Base-by-base conservation (phyloP, 805 yeast genomes). In the Groenewaldozyma salmanticensis region DNA sequence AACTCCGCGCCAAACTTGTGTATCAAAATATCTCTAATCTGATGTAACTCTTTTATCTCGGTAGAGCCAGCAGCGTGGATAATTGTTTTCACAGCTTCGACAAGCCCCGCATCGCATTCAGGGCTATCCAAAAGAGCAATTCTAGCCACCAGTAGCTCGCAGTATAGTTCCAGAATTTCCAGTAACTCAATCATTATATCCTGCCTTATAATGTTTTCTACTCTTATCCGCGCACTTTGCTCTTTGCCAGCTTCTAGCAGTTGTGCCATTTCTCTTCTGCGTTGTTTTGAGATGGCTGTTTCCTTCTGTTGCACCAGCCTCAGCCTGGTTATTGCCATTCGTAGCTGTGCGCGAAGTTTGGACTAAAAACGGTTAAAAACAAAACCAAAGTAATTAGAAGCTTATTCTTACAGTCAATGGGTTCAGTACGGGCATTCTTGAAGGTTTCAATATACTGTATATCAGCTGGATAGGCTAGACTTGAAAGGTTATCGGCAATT, bases 131-230 rank as follows among this genome's bases (percentile, higher is more conserved):
- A 55, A 18, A 84, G 65, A 13, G 78, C 71, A 9, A 81, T 72
- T 43, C 96, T 67, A 0, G 95, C 95, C 37, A 81, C 68, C 17
- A 84, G 58, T 3, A 86, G 64, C 59, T 87, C 95, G 54, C 95
- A 80, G 57, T 84, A 84, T 16, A 87, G 64, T 59, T 87, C 95
- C 36, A 86, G 60, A 35, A 75, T 74, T 58, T 87, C 95, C 40
- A 86, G 63, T 19, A 86, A 64, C 61, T 86, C 95, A 18, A 82
- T 74, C 52, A 79, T 75, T 24, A 83, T 74, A 54, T 86, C 96
- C 50, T 84, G 90, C 27, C 88, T 70, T 24, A 87, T 82, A 42
- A 86, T 74, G 51, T 82, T 81, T 57, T 86, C 96, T 2, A 84
- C 90, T 38, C 94, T 62, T 42, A 85, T 85, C 42, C 72, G 72